Base-by-base conservation (phyloP, 768 basidiomycete species). In the Termitomyces sp. region DNA sequence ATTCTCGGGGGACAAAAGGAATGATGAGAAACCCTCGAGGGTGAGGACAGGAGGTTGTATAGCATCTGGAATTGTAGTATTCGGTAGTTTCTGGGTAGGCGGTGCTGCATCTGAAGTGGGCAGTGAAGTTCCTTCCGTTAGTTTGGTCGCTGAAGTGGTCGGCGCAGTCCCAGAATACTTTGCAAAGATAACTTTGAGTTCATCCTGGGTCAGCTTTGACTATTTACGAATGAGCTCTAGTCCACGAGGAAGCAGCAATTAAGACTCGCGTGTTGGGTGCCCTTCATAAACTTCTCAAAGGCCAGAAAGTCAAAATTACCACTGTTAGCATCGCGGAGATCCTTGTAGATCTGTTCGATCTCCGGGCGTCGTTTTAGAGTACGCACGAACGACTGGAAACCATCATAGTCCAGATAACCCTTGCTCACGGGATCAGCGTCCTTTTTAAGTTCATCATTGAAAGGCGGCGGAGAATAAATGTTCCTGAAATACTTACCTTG, bases 341-440 rank as follows among this genome's bases (percentile, higher is more conserved):
- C 70, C 44, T 68, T 69, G 69, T 87, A 89, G 8, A 97, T 70
- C 0, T 74, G 65, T 53, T 90, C 85, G 1, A 98, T 69, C 48
- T 98, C 96, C 0, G 90, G 86, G 16, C 96, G 84, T n/a, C 80
- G 77, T 68, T 94, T 95, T 56, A 97, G 79, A 32, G 85, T 69
- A 65, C 87, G 90, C 61, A 95, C 88, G 59, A 98, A 93, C 13
- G 73, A 76, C 62, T 89, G 87, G 69, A 96, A 98, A 56, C 86
- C 87, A 1, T 76, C 60, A 65, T 93, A 94, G 67, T 92, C 84
- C 32, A 97, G 82, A 60, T 79, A 83, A 0, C 81, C 82, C 1
- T 76, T 76, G 1, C 72, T 70, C 50, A 78, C 69, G 3, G 71
- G 68, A 68, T 94, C 90, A 9, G 87, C 85, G 72, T 80, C 77